A percentile compares a stretch with the other conserved stretches of the same genome.
phyloP scores from a whole-genome alignment of 192 early-diverging fungal genomes.

The Powellomyces hirtus region DNA sequence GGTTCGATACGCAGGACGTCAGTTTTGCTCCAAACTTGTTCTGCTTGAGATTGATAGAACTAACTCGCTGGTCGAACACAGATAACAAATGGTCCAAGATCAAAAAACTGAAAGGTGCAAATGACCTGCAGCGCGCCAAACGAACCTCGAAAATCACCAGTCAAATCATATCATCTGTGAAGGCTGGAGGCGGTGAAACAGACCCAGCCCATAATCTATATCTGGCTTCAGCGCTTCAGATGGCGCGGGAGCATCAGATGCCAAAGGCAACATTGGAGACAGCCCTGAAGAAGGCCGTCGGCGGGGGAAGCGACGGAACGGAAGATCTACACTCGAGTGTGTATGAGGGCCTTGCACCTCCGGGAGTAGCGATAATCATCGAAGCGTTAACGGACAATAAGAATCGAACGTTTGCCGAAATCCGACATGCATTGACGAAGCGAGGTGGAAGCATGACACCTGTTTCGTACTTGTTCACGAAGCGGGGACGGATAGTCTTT shows the following conservation, averaged over 20 bases:
- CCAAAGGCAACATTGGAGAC: conserved; percentile 71
- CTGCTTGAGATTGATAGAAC: background rate
- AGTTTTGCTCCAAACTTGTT: background rate
- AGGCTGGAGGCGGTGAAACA: conserved; percentile 54
- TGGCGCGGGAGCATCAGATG: conserved; percentile 59
- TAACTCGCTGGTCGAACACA: background rate
- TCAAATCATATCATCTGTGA: conserved; percentile 63
- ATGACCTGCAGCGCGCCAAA: conserved; percentile 38
- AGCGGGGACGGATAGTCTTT: conserved; percentile 61
- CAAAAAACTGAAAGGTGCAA: conserved; percentile 36
- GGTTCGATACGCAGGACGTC: background rate
- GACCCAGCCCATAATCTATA: conserved; percentile 58
- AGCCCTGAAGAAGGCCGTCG: conserved; percentile 62
- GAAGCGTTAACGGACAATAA: conserved; percentile 61
- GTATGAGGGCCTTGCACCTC: conserved; percentile 67
- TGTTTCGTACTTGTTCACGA: conserved; percentile 69
- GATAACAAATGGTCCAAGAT: conserved; percentile 32
- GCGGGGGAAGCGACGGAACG: conserved; percentile 18
- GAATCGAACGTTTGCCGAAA: conserved; percentile 59
- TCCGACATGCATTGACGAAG: conserved; percentile 60
- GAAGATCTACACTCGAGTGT: conserved; percentile 50
- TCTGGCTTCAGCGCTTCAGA: conserved; percentile 55
- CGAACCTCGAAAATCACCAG: conserved; percentile 50
- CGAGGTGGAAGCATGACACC: conserved; percentile 55
- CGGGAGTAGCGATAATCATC: conserved; percentile 62